These are phyloP conservation scores for Glomus cerebriforme DNA, from an alignment of 192 early-diverging fungal genomes.

Conservation along the genomic window DNA sequence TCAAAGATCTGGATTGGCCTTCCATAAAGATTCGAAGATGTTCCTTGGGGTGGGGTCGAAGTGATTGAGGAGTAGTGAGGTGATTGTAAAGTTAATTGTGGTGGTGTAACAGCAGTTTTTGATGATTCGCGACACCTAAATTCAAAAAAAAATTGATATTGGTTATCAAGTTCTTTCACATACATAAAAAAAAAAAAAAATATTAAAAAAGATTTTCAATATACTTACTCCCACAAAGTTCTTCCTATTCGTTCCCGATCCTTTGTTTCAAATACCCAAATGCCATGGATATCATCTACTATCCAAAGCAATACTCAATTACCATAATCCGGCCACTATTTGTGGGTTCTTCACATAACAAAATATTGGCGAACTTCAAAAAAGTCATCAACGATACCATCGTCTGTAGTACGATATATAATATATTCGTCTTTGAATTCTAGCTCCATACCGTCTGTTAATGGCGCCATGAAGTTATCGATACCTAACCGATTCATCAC, in stretches of 20 bases:
- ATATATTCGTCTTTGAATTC: constrained; percentile 83
- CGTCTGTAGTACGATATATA: constrained; percentile 74
- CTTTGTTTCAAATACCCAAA: constrained; percentile 77
- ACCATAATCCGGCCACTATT: background rate
- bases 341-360: background rate
- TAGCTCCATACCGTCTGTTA: constrained; percentile 74
- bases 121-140: constrained; percentile 20
- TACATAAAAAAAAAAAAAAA: background rate
- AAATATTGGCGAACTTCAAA: constrained; percentile 8
- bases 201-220: background rate
- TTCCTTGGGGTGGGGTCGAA: constrained; percentile 5
- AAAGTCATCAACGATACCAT: constrained; percentile 49
- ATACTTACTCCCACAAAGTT: constrained; percentile 48
- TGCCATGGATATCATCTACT: constrained; percentile 63
- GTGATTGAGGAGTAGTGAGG: constrained; percentile 4
- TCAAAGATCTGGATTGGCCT: constrained; percentile 15
- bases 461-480: constrained; percentile 74
- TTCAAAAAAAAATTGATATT: background rate
- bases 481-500: constrained; percentile 87
- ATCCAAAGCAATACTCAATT: background rate
- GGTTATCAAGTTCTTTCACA: background rate
- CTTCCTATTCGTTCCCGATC: constrained; percentile 66
- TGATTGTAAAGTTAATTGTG: constrained; percentile 7
- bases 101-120: constrained; percentile 11
- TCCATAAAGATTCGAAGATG: constrained; percentile 22